phyloP scores from a whole-genome alignment of 2,329 filamentous ascomycete genomes.

The Phialophora chinensis region DNA sequence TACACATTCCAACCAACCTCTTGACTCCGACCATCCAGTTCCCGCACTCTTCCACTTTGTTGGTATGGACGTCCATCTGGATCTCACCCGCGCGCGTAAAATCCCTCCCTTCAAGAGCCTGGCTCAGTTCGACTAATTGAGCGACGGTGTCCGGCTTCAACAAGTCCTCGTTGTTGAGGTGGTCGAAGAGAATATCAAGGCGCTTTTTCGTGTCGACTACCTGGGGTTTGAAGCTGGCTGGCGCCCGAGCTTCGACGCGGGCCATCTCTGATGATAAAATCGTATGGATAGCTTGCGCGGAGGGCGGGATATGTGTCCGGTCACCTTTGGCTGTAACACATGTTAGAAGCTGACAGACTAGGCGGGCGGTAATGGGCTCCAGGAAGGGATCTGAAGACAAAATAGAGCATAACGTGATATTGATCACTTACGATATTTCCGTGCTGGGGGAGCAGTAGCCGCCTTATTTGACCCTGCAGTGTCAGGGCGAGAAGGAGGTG shows the following conservation, averaged over 20 bases:
- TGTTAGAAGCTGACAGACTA: slow-evolving; percentile 8
- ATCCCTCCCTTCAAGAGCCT: slow-evolving; percentile 71
- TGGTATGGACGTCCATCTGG: slow-evolving; percentile 76
- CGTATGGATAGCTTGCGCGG: slow-evolving; percentile 78
- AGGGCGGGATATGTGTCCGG: slow-evolving; percentile 81
- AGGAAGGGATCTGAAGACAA: neutral
- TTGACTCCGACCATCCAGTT: slow-evolving; percentile 89
- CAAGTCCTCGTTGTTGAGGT: slow-evolving; percentile 93
- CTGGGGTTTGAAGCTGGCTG: slow-evolving; percentile 82
- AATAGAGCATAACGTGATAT: neutral
- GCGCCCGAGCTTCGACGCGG: slow-evolving; percentile 83
- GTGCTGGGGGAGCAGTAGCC: slow-evolving; percentile 56
- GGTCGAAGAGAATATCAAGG: slow-evolving; percentile 91
- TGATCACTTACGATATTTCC: slow-evolving; percentile 68
- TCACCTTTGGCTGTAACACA: slow-evolving; percentile 69
- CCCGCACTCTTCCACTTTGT: slow-evolving; percentile 79
- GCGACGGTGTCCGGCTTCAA: slow-evolving; percentile 73
- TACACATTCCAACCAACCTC: slow-evolving; percentile 78
- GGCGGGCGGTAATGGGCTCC: neutral
- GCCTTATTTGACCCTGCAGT: slow-evolving; percentile 58
- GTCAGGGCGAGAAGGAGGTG: slow-evolving; percentile 52
- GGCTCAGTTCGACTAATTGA: slow-evolving; percentile 59
- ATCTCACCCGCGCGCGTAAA: slow-evolving; percentile 71
- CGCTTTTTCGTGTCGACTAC: slow-evolving; percentile 95
- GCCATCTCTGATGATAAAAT: slow-evolving; percentile 84